phyloP scores from a whole-genome alignment of 176 grass and related monocot species.

The Rhipidocladum racemiflorum region DNA sequence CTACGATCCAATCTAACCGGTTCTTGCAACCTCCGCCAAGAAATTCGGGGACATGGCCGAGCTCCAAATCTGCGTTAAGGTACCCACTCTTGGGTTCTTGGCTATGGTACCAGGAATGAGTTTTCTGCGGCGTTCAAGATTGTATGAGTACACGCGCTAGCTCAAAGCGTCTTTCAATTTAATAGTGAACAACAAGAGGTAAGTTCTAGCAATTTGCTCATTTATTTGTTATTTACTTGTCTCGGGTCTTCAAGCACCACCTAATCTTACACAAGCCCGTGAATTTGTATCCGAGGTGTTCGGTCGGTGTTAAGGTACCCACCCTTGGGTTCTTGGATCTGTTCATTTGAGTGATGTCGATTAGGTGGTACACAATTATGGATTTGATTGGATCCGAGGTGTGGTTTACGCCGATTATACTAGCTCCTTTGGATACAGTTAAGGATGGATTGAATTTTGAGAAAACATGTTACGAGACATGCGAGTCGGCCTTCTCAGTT shows the following conservation, averaged over 20 bases:
- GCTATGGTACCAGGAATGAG: not conserved
- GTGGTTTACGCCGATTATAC: too few relatives aligned
- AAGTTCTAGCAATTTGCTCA: too few relatives aligned
- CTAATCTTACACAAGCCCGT: too few relatives aligned
- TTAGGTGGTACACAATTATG: not conserved
- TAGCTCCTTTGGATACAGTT: not conserved
- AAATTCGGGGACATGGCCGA: slow-evolving; percentile 77
- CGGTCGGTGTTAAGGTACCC: too few relatives aligned
- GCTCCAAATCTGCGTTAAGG: slow-evolving; percentile 95
- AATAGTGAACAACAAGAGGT: too few relatives aligned
- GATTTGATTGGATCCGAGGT: not conserved
- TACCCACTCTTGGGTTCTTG: not conserved
- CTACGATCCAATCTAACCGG: slow-evolving; percentile 34
- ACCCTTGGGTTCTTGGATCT: too few relatives aligned
- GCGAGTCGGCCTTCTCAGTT: not conserved
- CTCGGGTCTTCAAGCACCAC: too few relatives aligned
- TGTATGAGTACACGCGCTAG: too few relatives aligned
- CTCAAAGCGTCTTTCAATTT: too few relatives aligned
- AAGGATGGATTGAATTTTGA: not conserved
- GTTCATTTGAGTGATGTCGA: not conserved
- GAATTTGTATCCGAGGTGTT: not conserved
- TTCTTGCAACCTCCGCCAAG: slow-evolving; percentile 66
- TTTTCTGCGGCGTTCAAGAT: not conserved
- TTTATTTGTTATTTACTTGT: too few relatives aligned
- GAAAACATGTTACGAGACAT: not conserved